Evolutionary conservation across 106 monocot species (phyloP).

Genomic region (Hemerocallis citrina): DNA sequence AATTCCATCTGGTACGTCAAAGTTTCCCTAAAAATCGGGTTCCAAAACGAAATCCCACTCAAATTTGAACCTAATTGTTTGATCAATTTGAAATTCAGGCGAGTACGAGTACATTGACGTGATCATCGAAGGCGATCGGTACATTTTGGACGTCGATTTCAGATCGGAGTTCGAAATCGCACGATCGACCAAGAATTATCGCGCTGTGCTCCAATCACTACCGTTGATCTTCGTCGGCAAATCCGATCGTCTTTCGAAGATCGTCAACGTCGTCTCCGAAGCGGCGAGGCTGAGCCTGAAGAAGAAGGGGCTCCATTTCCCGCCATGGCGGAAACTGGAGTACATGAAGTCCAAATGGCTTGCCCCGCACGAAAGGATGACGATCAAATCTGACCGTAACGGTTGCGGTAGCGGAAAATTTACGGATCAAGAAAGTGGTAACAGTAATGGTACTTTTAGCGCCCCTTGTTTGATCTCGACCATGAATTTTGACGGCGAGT

Average conservation of each 20-base stretch:
- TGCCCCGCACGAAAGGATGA: slow-evolving; percentile 15
- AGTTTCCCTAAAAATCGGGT: neutral
- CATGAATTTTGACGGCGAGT: slow-evolving; percentile 16
- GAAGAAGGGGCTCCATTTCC: slow-evolving; percentile 74
- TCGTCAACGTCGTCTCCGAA: slow-evolving; percentile 46
- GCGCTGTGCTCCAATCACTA: slow-evolving; percentile 46
- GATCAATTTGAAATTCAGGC: slow-evolving; percentile 26
- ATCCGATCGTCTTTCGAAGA: slow-evolving; percentile 37
- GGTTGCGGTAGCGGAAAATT: too few species aligned
- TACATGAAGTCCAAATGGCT: slow-evolving; percentile 74
- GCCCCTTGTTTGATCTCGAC: slow-evolving; percentile 9
- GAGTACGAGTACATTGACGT: slow-evolving; percentile 74
- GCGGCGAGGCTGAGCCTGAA: slow-evolving; percentile 59
- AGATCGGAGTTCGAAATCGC: slow-evolving; percentile 83
- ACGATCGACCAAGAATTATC: slow-evolving; percentile 64
- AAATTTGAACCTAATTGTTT: too few species aligned
- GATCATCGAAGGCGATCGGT: slow-evolving; percentile 30
- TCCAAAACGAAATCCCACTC: neutral
- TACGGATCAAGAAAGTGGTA: neutral
- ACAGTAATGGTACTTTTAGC: neutral
- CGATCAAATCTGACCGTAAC: neutral
- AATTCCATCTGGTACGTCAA: slow-evolving; percentile 45
- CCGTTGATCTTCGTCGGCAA: slow-evolving; percentile 72
- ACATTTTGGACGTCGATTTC: slow-evolving; percentile 71
- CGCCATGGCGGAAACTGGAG: slow-evolving; percentile 70